Evolutionary conservation across 495 filamentous ascomycete genomes (phyloP), one percentile per base, ranked within the genome.

Genomic region (Penicillium steckii): DNA sequence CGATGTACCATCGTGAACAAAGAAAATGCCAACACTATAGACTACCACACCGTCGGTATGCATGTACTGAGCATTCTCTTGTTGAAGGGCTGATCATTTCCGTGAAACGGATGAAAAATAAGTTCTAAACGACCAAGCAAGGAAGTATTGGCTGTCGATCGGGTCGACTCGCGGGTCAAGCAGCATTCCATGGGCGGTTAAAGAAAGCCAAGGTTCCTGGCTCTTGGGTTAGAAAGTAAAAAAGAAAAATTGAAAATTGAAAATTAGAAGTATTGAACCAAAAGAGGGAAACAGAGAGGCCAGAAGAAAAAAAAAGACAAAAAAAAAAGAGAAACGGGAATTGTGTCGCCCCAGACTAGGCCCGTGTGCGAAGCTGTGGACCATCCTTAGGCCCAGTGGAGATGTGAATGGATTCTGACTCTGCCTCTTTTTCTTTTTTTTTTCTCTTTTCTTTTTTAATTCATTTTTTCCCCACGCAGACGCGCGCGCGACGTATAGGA

Each of bases 131-230:
- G 24, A 23, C 42, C 26, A 40, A 54, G 43, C 43, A 53, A 38
- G 54, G 62, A 52, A 62, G 57, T 59, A 23, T 48, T 51, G 53
- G 27, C 53, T 54, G 68, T 47, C 54, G 64, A 71, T 69, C 68
- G 47, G 57, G 48, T 50, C 53, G 50, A 57, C 64, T 64, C 59
- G 50, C 61, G 55, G 57, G 53, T 52, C 59, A 56, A 22, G 44
- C 21, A 52, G 30, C 58, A 64, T 57, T 61, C 58, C 48, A 47
- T 38, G 52, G 48, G 47, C 48, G 57, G 54, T 44, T 51, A 46
- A 48, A 18, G 15, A 48, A 25, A 24, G 52, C 57, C 50, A 53
- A 56, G 56, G 52, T 62, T 54, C 58, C 50, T 58, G 54, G 29
- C 44, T 53, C 37, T 58, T 62, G 52, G 48, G 41, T 44, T 41